phyloP scores from a whole-genome alignment of 495 filamentous ascomycete species.

The Trichoderma asperelloides region DNA sequence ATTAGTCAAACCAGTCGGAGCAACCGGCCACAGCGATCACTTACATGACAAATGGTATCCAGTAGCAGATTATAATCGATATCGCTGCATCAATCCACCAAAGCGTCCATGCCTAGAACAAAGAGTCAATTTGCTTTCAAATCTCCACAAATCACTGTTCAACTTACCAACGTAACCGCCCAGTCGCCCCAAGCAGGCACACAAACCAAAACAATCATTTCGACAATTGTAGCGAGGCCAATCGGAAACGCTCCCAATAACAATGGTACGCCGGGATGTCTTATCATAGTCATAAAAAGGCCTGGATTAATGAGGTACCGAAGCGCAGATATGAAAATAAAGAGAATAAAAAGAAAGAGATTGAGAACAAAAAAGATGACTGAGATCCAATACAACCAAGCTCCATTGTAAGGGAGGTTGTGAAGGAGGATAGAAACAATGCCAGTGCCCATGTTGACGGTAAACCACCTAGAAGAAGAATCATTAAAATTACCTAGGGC shows the following conservation, averaged over 20 bases:
- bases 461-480: constrained; percentile 31
- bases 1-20: neutral
- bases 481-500: neutral
- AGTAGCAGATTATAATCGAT: constrained; percentile 39
- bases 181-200: neutral
- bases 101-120: constrained; percentile 36
- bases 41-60: constrained; percentile 43
- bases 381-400: constrained; percentile 53
- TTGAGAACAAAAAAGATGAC: constrained; percentile 38
- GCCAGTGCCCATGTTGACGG: constrained; percentile 56
- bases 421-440: constrained; percentile 53
- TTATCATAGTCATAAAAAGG: constrained; percentile 47
- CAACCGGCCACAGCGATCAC: constrained; percentile 6
- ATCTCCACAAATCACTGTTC: constrained; percentile 14
- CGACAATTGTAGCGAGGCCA: constrained; percentile 40
- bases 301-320: constrained; percentile 50
- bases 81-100: constrained; percentile 52
- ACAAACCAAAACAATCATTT: constrained; percentile 5
- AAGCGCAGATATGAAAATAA: constrained; percentile 32
- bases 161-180: neutral
- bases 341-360: constrained; percentile 2
- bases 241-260: constrained; percentile 56
- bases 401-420: constrained; percentile 45
- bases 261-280: constrained; percentile 48
- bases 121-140: constrained; percentile 10